Evolutionary conservation across 148 eudicot species (phyloP), one percentile per base, ranked within the genome.

Genomic region (Heliamphora exappendiculata): DNA sequence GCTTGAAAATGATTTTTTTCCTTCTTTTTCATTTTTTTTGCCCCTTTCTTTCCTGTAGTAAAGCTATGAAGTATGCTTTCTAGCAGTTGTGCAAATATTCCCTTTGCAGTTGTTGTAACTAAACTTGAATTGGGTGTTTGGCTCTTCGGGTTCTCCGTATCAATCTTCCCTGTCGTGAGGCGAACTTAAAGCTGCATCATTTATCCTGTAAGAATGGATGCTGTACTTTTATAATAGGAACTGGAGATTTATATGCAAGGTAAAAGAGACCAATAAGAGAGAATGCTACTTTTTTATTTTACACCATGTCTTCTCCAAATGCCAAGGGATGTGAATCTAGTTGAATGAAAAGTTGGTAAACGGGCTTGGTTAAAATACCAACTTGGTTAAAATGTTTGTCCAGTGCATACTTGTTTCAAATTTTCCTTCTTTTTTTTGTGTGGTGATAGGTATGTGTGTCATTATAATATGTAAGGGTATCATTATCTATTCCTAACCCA

Each of bases 1-100:
- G n/a, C 45, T 16, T 67, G 50, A 11, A 41, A 39, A 7, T 9
- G n/a, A 67, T 57, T 29, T 2, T n/a, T 53, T 69, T 86, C 75
- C 70, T 76, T 80, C 28, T 59, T 14, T 76, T 82, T 81, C 62
- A 1, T 51, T 57, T 57, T 57, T 29, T 6, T 7, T 57, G 19
- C 12, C 24, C 8, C 3, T 57, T n/a, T 57, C 62, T 57, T n/a
- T 28, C 8, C 31, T 57, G 9, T 57, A 7, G 28, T 22, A 57
- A 57, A 51, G 55, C 68, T 3, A 20, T 13, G 19, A 31, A 53
- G 58, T n/a, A 53, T 53, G 58, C 20, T 53, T 53, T 7, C 3
- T 53, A 17, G 58, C 22, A 53, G 58, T 53, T 24, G 20, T 53
- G 8, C 20, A 5, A 22, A 53, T 5, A 47, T 12, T 11, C 50